Percentiles rank a stretch among this genome's conserved stretches.
These are phyloP conservation scores for Rhododendron henanense DNA, from an alignment of 148 eudicot species.

Conservation along the genomic window DNA sequence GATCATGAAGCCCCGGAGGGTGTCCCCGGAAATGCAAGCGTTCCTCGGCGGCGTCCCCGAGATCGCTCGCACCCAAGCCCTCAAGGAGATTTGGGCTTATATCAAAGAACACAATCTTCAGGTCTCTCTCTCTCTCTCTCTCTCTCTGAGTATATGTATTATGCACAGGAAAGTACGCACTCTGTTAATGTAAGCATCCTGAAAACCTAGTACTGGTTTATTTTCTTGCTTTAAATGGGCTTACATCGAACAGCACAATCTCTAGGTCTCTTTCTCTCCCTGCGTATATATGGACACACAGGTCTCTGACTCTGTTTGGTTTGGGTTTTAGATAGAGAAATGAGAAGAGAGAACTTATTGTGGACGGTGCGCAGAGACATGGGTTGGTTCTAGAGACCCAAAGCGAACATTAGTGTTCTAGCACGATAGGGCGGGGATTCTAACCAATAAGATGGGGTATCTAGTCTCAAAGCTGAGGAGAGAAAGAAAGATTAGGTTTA, in stretches of 20 bases:
- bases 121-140: constrained; percentile 34
- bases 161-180: neutral
- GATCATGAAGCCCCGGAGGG: constrained; percentile 70
- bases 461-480: too few species aligned
- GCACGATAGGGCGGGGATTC: neutral
- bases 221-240: constrained; percentile 37
- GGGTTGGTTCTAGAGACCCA: too few species aligned
- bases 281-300: neutral
- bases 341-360: neutral
- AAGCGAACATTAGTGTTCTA: neutral
- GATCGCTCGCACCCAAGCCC: constrained; percentile 68
- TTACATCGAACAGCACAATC: constrained; percentile 59
- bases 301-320: neutral
- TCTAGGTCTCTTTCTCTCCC: constrained; percentile 46
- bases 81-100: constrained; percentile 78
- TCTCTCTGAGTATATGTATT: neutral
- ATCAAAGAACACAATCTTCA: constrained; percentile 76
- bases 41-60: constrained; percentile 63
- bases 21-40: constrained; percentile 64
- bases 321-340: neutral
- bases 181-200: neutral
- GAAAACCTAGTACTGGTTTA: neutral
- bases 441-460: neutral
- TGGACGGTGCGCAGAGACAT: neutral
- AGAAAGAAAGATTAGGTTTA: too few species aligned